Evolutionary conservation across 306 rosid genomes (phyloP).

Genomic region (Acacia crassicarpa): DNA sequence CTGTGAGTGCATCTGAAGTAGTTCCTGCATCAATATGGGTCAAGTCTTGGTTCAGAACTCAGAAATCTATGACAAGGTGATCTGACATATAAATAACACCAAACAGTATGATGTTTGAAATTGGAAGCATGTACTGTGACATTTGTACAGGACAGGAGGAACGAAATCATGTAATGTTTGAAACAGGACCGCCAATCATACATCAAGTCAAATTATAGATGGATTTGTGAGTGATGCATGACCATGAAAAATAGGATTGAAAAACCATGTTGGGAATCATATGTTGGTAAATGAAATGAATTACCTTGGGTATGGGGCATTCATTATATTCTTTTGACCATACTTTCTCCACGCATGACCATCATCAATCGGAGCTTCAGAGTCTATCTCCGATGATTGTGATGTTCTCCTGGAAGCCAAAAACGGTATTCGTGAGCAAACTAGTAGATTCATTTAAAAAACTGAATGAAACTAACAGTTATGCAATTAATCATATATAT

Average conservation of each 20-base stretch:
- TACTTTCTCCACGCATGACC: conserved; percentile 83
- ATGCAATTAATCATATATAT: not conserved
- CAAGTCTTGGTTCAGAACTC: not conserved
- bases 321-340: conserved; percentile 63
- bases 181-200: not conserved
- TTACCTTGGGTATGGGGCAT: conserved; percentile 54
- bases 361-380: conserved; percentile 44
- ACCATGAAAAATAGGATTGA: not conserved
- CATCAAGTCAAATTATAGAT: not conserved
- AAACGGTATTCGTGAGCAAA: not conserved
- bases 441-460: not conserved
- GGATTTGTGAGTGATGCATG: not conserved
- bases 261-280: not conserved
- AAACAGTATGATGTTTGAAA: not conserved
- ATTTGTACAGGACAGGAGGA: not conserved
- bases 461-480: not conserved
- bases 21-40: conserved; percentile 38
- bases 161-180: not conserved
- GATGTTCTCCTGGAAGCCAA: conserved; percentile 44
- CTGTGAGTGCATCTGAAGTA: conserved; percentile 83
- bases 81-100: not conserved
- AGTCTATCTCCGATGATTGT: conserved; percentile 43
- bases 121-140: not conserved
- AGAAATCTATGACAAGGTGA: not conserved
- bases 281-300: not conserved